Conservation (phyloP, 169 alveolate genomes). For the Eimeria acervulina region DNA sequence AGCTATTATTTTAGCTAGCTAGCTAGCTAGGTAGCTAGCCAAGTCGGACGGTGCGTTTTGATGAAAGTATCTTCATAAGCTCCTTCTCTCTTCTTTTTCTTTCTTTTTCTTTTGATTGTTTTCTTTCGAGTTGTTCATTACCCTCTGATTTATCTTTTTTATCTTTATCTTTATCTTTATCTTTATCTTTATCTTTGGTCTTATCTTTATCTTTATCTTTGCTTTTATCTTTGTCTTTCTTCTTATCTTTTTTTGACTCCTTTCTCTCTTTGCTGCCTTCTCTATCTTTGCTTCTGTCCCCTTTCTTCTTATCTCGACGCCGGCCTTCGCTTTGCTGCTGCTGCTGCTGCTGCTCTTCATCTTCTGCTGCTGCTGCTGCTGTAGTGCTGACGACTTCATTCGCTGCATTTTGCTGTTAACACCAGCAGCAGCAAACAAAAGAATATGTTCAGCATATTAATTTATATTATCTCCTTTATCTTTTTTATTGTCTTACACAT, state of each 20-base stretch:
- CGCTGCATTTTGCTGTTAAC: neutral
- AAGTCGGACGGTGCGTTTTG: constrained; percentile 38
- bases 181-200: too few species aligned
- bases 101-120: neutral
- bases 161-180: too few species aligned
- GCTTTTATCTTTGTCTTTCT: too few species aligned
- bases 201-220: too few species aligned
- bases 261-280: too few species aligned
- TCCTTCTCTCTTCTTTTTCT: constrained; percentile 10
- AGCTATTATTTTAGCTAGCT: too few species aligned
- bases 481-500: too few species aligned
- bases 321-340: neutral
- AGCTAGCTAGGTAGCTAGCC: too few species aligned
- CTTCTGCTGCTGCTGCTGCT: neutral
- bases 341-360: neutral
- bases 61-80: neutral
- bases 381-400: neutral
- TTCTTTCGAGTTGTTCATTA: neutral
- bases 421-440: constrained; percentile 5
- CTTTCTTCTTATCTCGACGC: neutral
- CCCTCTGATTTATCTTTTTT: neutral
- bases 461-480: too few species aligned
- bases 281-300: too few species aligned
- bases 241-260: too few species aligned
- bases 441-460: too few species aligned